Conservation (phyloP, 2,329 filamentous ascomycete species). For the Periconia macrospinosa region DNA sequence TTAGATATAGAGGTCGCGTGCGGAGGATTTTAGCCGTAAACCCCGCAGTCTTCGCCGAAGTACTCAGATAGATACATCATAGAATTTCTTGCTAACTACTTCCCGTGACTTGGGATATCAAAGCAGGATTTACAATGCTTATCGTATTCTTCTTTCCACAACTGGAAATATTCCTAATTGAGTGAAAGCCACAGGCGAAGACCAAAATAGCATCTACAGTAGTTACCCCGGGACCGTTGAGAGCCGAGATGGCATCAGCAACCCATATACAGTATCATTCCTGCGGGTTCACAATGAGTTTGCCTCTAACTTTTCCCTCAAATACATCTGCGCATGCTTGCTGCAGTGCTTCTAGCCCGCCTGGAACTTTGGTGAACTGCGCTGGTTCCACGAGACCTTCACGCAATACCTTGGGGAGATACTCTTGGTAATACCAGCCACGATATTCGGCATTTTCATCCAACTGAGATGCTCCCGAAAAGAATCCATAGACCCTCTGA, state of each 20-base stretch:
- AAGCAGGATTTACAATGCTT: not conserved
- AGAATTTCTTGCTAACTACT: not conserved
- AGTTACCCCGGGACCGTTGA: not conserved
- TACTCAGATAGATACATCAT: too few species aligned
- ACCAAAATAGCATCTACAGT: too few species aligned
- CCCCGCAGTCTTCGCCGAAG: not conserved
- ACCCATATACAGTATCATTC: constrained; percentile 13
- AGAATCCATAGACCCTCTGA: constrained; percentile 24
- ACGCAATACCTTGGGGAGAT: constrained; percentile 25
- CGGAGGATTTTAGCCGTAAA: not conserved
- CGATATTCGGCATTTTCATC: constrained; percentile 23
- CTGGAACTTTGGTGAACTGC: constrained; percentile 23
- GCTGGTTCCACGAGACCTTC: constrained; percentile 24
- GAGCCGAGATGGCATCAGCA: not conserved
- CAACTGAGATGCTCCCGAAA: constrained; percentile 28
- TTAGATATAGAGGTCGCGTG: not conserved
- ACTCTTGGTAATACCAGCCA: constrained; percentile 28
- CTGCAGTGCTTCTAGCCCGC: constrained; percentile 23
- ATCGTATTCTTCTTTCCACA: too few species aligned
- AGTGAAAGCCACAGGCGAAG: not conserved
- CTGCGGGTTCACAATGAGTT: constrained; percentile 27
- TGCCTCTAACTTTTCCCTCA: constrained; percentile 23
- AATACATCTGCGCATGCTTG: constrained; percentile 26
- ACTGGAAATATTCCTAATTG: too few species aligned
- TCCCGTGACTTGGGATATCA: not conserved